phyloP scores from a whole-genome alignment of 2,329 filamentous ascomycete species.

The Fusarium caatingaense region DNA sequence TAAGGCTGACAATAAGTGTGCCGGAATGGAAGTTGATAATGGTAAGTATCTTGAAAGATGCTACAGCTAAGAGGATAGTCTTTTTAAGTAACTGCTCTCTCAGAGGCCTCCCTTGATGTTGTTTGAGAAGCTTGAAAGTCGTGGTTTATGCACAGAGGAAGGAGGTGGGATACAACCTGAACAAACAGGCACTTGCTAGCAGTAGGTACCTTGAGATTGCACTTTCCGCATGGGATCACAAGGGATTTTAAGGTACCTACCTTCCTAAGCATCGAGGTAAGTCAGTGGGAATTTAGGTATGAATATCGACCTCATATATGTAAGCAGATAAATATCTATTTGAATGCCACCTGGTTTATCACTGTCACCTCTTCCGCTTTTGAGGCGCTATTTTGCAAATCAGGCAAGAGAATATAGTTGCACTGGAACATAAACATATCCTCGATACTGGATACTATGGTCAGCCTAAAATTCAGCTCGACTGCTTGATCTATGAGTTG shows the following conservation, averaged over 20 bases:
- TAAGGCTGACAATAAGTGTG: slow-evolving; percentile 1
- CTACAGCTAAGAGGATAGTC: neutral
- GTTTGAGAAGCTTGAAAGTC: neutral
- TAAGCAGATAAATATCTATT: neutral
- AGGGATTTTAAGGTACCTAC: neutral
- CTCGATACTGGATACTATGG: neutral
- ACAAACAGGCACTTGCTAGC: neutral
- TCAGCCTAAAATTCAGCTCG: neutral
- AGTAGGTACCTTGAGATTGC: neutral
- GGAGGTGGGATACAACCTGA: neutral
- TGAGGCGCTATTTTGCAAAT: neutral
- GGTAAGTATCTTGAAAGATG: neutral
- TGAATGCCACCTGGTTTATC: neutral
- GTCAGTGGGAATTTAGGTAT: neutral
- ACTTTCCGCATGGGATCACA: slow-evolving; percentile 2
- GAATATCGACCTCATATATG: neutral
- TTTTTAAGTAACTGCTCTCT: neutral
- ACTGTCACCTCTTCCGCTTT: neutral
- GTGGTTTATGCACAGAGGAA: neutral
- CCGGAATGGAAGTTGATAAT: neutral
- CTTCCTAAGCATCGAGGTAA: neutral
- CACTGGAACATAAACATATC: neutral
- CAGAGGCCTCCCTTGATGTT: slow-evolving; percentile 15
- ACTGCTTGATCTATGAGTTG: neutral
- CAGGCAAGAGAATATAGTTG: neutral